Percentiles rank a stretch among this genome's conserved stretches.
phyloP scores from a whole-genome alignment of 352 stramenopile genomes.

The Pythium guiyangense region DNA sequence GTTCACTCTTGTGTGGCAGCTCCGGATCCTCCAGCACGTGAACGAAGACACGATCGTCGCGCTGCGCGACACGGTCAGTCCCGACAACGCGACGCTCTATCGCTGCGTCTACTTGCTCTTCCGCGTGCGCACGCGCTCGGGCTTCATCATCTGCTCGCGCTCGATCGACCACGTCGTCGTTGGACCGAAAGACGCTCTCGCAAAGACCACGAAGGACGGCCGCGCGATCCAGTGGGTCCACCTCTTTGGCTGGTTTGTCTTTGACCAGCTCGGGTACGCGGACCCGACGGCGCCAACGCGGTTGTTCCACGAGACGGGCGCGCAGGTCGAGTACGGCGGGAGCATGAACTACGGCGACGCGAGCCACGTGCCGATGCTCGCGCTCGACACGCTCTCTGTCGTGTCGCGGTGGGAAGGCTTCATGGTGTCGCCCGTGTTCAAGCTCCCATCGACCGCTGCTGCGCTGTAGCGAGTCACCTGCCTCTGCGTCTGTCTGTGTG shows the following conservation, averaged over 20 bases:
- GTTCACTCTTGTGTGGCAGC: too few species aligned
- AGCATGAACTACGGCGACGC: slow-evolving; percentile 55
- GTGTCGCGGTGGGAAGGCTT: slow-evolving; percentile 61
- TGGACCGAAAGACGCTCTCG: slow-evolving; percentile 9
- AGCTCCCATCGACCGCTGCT: slow-evolving; percentile 15
- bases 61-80: slow-evolving; percentile 42
- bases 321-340: slow-evolving; percentile 65
- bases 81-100: slow-evolving; percentile 40
- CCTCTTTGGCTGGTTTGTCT: slow-evolving; percentile 63
- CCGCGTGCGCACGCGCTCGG: slow-evolving; percentile 55
- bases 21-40: slow-evolving; percentile 59
- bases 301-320: slow-evolving; percentile 31
- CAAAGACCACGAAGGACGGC: slow-evolving; percentile 25
- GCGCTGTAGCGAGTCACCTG: too few species aligned
- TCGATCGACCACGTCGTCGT: slow-evolving; percentile 30
- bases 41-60: slow-evolving; percentile 71
- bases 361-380: slow-evolving; percentile 36
- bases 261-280: slow-evolving; percentile 38
- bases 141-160: slow-evolving; percentile 60
- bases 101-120: slow-evolving; percentile 71
- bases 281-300: slow-evolving; percentile 17
- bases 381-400: slow-evolving; percentile 64
- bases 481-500: too few species aligned
- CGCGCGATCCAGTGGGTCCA: slow-evolving; percentile 63
- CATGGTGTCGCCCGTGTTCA: slow-evolving; percentile 58